These are phyloP conservation scores for Penicillium desertorum DNA, from an alignment of 495 filamentous ascomycete species.

Conservation along the genomic window DNA sequence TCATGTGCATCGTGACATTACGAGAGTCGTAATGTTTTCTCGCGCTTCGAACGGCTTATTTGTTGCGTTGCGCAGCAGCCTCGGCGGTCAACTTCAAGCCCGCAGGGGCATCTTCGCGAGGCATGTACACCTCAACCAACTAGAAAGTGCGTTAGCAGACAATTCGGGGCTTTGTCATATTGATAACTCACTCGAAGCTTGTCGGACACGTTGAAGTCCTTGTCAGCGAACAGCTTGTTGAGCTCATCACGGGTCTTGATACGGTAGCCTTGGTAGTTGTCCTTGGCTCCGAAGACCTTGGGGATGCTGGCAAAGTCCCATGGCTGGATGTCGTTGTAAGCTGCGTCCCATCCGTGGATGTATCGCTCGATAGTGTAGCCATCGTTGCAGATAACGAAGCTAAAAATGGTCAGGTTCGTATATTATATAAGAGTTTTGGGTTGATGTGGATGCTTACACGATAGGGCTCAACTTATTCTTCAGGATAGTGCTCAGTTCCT, in stretches of 20 bases:
- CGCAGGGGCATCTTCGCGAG: constrained; percentile 72
- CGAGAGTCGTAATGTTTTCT: background rate
- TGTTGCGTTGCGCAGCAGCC: constrained; percentile 67
- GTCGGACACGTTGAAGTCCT: constrained; percentile 57
- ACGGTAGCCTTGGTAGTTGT: constrained; percentile 61
- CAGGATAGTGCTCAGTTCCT: constrained; percentile 87
- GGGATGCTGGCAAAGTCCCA: constrained; percentile 75
- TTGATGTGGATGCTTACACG: constrained; percentile 51
- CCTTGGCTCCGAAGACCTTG: constrained; percentile 63
- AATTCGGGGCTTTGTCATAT: background rate
- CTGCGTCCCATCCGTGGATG: constrained; percentile 63
- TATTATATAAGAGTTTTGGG: constrained; percentile 8
- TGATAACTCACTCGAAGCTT: constrained; percentile 44
- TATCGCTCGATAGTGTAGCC: constrained; percentile 59
- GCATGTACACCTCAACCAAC: constrained; percentile 87
- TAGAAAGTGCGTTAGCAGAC: constrained; percentile 42
- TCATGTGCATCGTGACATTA: constrained; percentile 5
- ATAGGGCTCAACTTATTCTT: constrained; percentile 74
- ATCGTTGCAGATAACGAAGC: constrained; percentile 60
- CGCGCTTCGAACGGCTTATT: constrained; percentile 34
- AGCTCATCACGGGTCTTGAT: constrained; percentile 71
- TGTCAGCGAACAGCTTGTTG: constrained; percentile 62
- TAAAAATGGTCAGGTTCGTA: constrained; percentile 31
- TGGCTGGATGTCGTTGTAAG: constrained; percentile 74
- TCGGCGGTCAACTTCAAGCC: constrained; percentile 63